Evolutionary conservation across 2,329 filamentous ascomycete species (phyloP).

Genomic region (Bipolaris bicolor): DNA sequence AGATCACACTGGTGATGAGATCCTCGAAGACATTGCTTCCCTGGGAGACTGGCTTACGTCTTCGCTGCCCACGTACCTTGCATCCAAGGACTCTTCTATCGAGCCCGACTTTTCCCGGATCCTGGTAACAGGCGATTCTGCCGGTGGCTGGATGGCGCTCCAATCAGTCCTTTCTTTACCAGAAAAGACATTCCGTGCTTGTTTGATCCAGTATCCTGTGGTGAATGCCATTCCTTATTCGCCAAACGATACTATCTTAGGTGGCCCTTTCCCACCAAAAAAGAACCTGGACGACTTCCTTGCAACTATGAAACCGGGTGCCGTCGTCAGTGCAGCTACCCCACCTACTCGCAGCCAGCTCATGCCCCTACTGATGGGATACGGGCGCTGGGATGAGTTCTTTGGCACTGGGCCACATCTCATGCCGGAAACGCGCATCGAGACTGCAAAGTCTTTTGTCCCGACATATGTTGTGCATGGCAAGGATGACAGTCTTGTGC

Average conservation of each 20-base stretch:
- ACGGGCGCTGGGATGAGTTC: slow-evolving; percentile 34
- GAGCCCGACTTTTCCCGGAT: slow-evolving; percentile 36
- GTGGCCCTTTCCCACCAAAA: slow-evolving; percentile 13
- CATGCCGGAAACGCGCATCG: slow-evolving; percentile 36
- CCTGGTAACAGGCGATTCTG: slow-evolving; percentile 46
- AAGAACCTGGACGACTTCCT: slow-evolving; percentile 33
- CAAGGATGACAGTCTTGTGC: slow-evolving; percentile 35
- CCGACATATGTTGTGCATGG: slow-evolving; percentile 45
- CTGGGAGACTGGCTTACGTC: slow-evolving; percentile 40
- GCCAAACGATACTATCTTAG: slow-evolving; percentile 1
- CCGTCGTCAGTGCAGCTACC: slow-evolving; percentile 23
- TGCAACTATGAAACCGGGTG: slow-evolving; percentile 21
- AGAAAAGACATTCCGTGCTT: slow-evolving; percentile 27
- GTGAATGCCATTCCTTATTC: slow-evolving; percentile 23
- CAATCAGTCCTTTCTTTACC: slow-evolving; percentile 37
- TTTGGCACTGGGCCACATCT: slow-evolving; percentile 34
- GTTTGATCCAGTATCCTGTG: slow-evolving; percentile 41
- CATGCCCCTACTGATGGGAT: slow-evolving; percentile 23
- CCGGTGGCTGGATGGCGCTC: slow-evolving; percentile 49
- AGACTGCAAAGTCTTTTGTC: slow-evolving; percentile 31
- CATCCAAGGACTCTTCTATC: slow-evolving; percentile 11
- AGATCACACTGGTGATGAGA: slow-evolving; percentile 55
- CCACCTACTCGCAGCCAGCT: slow-evolving; percentile 29
- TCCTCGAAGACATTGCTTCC: slow-evolving; percentile 56
- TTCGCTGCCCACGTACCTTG: slow-evolving; percentile 10